A percentile compares a stretch with the other conserved stretches of the same genome.
phyloP scores from a whole-genome alignment of 176 grass and related monocot species.

The Cenchrus fungigraminus region DNA sequence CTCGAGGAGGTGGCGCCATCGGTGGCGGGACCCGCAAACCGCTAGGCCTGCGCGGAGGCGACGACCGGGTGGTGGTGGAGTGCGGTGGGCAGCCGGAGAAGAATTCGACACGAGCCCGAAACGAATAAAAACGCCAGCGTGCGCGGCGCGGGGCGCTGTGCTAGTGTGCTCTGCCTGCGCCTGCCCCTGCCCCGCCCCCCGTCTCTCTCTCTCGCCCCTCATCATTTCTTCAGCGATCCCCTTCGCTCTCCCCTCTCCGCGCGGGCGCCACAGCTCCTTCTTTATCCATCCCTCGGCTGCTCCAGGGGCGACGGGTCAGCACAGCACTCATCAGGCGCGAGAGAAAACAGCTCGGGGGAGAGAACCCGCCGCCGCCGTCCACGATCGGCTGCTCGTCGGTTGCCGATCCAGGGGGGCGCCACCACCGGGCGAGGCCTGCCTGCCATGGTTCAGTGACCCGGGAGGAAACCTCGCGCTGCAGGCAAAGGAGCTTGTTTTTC shows the following conservation, averaged over 20 bases:
- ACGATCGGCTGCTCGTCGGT: background rate
- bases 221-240: slow-evolving; percentile 45
- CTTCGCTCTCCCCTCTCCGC: background rate
- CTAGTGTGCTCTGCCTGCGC: background rate
- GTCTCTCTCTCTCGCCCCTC: background rate
- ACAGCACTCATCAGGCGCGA: background rate
- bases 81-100: background rate
- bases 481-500: background rate
- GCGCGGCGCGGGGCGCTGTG: slow-evolving; percentile 10
- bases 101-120: slow-evolving; percentile 33
- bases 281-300: slow-evolving; percentile 39
- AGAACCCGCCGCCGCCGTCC: background rate
- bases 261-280: slow-evolving; percentile 6
- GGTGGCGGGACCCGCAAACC: slow-evolving; percentile 34
- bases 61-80: slow-evolving; percentile 34
- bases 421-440: background rate
- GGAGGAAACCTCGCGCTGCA: slow-evolving; percentile 14
- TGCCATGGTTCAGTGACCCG: slow-evolving; percentile 38
- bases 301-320: background rate
- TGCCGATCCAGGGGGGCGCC: background rate
- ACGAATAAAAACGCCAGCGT: slow-evolving; percentile 13
- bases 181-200: no score
- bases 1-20: slow-evolving; percentile 16
- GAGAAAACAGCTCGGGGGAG: background rate
- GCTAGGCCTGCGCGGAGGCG: slow-evolving; percentile 21